phyloP scores from a whole-genome alignment of 768 basidiomycete genomes.

The Crepidotus variabilis region DNA sequence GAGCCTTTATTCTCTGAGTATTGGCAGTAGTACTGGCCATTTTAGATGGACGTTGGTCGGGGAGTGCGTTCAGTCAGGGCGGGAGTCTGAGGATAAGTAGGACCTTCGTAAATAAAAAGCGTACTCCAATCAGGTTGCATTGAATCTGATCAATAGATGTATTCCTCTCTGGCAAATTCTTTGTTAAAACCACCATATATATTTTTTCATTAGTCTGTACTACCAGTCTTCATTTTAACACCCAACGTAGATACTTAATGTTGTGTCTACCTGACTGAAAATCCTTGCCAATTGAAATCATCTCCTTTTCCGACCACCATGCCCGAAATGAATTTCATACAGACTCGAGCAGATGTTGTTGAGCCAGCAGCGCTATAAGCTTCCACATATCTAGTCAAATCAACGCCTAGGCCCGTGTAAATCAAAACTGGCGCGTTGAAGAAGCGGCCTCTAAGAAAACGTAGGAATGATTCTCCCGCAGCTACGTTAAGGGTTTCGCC shows the following conservation, averaged over 20 bases:
- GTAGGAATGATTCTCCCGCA: conserved; percentile 19
- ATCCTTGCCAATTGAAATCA: not conserved
- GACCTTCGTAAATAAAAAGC: no score
- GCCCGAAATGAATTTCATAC: conserved; percentile 8
- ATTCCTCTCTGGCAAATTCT: no score
- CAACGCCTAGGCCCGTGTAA: conserved; percentile 17
- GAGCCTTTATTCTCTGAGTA: not conserved
- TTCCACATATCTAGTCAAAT: conserved; percentile 16
- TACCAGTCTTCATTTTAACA: no score
- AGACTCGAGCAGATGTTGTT: conserved; percentile 9
- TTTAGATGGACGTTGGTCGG: no score
- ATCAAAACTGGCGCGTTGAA: conserved; percentile 22
- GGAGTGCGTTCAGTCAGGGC: no score
- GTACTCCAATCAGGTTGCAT: no score
- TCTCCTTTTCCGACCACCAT: conserved; percentile 1
- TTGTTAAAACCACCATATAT: no score
- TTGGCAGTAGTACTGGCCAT: no score
- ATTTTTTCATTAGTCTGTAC: no score
- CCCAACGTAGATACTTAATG: no score
- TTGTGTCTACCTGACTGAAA: not conserved
- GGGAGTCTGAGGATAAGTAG: no score
- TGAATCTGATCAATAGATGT: no score
- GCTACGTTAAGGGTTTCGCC: conserved; percentile 12
- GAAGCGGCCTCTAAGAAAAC: conserved; percentile 17
- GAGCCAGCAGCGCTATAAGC: conserved; percentile 17